Conservation (phyloP, 106 monocot genomes). For the Dendrobium chrysotoxum region DNA sequence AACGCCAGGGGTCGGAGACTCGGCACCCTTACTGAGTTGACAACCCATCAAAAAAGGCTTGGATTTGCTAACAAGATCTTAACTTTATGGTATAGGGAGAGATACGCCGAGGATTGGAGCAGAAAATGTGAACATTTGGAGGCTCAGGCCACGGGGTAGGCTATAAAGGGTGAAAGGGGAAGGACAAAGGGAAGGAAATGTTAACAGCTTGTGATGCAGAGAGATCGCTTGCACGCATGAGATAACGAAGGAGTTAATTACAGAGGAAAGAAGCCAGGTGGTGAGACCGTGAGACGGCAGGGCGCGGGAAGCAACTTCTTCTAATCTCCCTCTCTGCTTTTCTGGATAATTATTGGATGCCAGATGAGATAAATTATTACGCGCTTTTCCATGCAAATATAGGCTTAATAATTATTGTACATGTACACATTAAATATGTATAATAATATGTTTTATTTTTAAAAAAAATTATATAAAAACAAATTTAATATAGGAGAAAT, state of each 20-base stretch:
- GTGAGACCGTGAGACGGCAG: neutral
- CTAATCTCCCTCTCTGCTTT: neutral
- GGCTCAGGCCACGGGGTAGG: neutral
- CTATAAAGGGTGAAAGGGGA: neutral
- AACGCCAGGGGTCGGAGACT: neutral
- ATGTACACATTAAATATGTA: too few species aligned
- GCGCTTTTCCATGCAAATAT: too few species aligned
- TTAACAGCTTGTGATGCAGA: neutral
- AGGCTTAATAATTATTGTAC: too few species aligned
- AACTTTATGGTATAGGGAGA: neutral
- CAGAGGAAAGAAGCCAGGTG: neutral
- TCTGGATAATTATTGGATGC: neutral
- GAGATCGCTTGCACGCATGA: constrained; percentile 21
- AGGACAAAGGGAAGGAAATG: neutral
- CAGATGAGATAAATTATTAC: too few species aligned
- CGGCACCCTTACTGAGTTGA: constrained; percentile 21
- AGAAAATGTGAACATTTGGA: neutral
- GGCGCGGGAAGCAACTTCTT: constrained; percentile 15
- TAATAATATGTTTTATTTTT: too few species aligned
- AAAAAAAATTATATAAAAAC: too few species aligned
- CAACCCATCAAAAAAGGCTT: constrained; percentile 16
- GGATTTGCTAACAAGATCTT: neutral
- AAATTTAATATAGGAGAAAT: too few species aligned
- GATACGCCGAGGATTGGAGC: too few species aligned
- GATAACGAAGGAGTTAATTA: neutral